A percentile compares a stretch with the other conserved stretches of the same genome.
Evolutionary conservation across 2,329 filamentous ascomycete species (phyloP).

Genomic region (Nakataea oryzae): DNA sequence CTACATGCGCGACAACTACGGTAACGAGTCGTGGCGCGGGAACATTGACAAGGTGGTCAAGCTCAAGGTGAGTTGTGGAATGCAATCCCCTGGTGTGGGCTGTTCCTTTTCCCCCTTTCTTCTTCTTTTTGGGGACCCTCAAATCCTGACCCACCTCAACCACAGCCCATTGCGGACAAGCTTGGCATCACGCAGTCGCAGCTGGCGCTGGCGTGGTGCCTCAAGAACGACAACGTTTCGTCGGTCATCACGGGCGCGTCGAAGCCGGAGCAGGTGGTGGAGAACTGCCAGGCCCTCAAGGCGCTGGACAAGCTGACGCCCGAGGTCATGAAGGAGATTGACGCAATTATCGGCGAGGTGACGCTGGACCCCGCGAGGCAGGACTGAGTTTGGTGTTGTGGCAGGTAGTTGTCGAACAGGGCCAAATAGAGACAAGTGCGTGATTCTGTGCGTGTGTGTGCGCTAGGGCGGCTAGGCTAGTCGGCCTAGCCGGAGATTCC

Average conservation of each 20-base stretch:
- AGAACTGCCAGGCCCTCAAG: conserved; percentile 36
- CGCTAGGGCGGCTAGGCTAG: no score
- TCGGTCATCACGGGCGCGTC: conserved; percentile 43
- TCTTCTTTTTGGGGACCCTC: not conserved
- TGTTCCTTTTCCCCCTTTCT: not conserved
- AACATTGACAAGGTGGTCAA: conserved; percentile 44
- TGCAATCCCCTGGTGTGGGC: not conserved
- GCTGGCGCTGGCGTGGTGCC: conserved; percentile 40
- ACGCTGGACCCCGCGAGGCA: conserved; percentile 16
- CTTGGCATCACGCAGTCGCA: conserved; percentile 41
- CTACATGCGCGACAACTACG: conserved; percentile 47
- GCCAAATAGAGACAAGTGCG: no score
- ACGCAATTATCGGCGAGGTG: conserved; percentile 27
- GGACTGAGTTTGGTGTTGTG: conserved; percentile 4
- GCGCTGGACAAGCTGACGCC: conserved; percentile 36
- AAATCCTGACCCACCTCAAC: conserved; percentile 3
- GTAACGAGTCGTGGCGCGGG: conserved; percentile 35
- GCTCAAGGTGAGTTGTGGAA: conserved; percentile 8
- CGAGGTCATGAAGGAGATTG: conserved; percentile 39
- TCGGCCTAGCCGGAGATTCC: no score
- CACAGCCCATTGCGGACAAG: conserved; percentile 41
- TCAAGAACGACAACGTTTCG: conserved; percentile 43
- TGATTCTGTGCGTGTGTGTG: no score
- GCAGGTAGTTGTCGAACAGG: not conserved
- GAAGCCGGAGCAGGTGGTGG: conserved; percentile 37